phyloP scores from a whole-genome alignment of 1,139 yeast genomes.

The Pichia sp. region DNA sequence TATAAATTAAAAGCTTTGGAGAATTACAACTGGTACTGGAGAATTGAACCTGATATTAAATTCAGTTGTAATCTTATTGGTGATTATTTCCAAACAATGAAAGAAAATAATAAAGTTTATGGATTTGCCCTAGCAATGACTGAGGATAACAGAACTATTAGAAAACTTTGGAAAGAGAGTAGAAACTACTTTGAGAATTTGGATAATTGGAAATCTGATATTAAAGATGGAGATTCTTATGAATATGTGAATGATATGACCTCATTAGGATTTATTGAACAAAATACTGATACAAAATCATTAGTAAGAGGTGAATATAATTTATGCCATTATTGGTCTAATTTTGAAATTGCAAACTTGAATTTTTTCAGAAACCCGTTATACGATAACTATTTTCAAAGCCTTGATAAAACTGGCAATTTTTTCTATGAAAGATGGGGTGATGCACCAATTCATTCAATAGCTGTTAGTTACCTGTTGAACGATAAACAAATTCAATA shows the following conservation, averaged over 20 bases:
- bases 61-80: slow-evolving; percentile 60
- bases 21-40: slow-evolving; percentile 67
- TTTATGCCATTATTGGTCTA: slow-evolving; percentile 88
- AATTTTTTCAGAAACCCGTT: slow-evolving; percentile 69
- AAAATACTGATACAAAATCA: slow-evolving; percentile 17
- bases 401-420: slow-evolving; percentile 72
- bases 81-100: slow-evolving; percentile 63
- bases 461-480: slow-evolving; percentile 69
- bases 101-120: slow-evolving; percentile 50
- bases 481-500: slow-evolving; percentile 57
- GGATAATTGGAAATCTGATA: slow-evolving; percentile 23
- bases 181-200: slow-evolving; percentile 40
- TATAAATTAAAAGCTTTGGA: slow-evolving; percentile 52
- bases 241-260: slow-evolving; percentile 7
- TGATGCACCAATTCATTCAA: slow-evolving; percentile 87
- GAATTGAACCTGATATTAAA: slow-evolving; percentile 65
- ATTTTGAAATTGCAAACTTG: slow-evolving; percentile 77
- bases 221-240: slow-evolving; percentile 30
- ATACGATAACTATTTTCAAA: slow-evolving; percentile 62
- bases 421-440: slow-evolving; percentile 97
- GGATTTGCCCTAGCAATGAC: slow-evolving; percentile 60
- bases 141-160: slow-evolving; percentile 48
- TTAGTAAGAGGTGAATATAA: slow-evolving; percentile 55
- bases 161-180: slow-evolving; percentile 57
- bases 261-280: slow-evolving; percentile 63